phyloP scores from a whole-genome alignment of 2,329 filamentous ascomycete genomes.

The Pezicula carpinea region DNA sequence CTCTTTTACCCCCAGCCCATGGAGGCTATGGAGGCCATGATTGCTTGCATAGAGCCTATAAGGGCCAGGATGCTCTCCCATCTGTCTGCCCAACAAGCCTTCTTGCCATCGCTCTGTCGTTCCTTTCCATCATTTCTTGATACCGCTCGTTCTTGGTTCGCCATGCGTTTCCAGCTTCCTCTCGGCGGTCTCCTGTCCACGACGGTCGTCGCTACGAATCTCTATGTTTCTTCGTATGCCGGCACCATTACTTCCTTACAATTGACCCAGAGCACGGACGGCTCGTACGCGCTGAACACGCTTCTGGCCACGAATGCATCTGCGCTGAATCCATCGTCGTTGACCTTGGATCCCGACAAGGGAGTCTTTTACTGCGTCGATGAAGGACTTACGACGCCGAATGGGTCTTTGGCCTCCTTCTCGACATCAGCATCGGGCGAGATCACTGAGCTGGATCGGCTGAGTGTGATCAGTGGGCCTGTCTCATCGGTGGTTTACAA shows the following conservation, averaged over 20 bases:
- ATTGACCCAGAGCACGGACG: conserved; percentile 20
- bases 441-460: conserved; percentile 33
- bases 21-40: no score
- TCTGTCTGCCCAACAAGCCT: not conserved
- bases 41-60: not conserved
- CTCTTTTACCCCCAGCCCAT: no score
- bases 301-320: conserved; percentile 18
- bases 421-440: conserved; percentile 33
- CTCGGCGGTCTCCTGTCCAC: conserved; percentile 14
- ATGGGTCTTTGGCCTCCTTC: conserved; percentile 18
- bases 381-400: conserved; percentile 14
- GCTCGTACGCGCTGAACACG: conserved; percentile 15
- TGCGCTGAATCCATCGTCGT: conserved; percentile 19
- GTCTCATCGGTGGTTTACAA: conserved; percentile 39
- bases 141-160: not conserved
- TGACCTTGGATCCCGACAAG: conserved; percentile 19
- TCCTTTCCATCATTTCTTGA: not conserved
- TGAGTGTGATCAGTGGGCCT: conserved; percentile 33
- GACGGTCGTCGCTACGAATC: conserved; percentile 18
- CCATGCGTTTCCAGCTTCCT: conserved; percentile 16
- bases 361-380: conserved; percentile 23
- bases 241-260: conserved; percentile 31
- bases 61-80: not conserved
- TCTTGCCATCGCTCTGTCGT: not conserved
- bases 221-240: conserved; percentile 35